These are phyloP conservation scores for Penicillium argentinense DNA, from an alignment of 495 filamentous ascomycete species.

Conservation along the genomic window DNA sequence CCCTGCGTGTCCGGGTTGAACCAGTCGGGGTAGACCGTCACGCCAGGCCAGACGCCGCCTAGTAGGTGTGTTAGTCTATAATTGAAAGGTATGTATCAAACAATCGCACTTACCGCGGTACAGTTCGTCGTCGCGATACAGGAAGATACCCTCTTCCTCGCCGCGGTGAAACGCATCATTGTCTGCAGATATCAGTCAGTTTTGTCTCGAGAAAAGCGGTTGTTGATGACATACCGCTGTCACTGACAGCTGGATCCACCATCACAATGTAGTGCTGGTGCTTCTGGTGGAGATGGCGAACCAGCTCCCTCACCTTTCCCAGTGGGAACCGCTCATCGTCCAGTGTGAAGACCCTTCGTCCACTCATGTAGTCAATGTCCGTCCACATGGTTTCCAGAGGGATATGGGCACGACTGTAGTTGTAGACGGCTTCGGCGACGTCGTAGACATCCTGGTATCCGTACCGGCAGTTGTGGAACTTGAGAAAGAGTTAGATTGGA, in stretches of 20 bases:
- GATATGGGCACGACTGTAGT: constrained; percentile 73
- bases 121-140: constrained; percentile 63
- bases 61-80: constrained; percentile 10
- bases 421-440: constrained; percentile 76
- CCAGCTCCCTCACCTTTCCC: constrained; percentile 63
- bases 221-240: constrained; percentile 29
- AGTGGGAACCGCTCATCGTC: constrained; percentile 74
- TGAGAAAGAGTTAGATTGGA: constrained; percentile 8
- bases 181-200: constrained; percentile 28
- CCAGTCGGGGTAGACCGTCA: constrained; percentile 83
- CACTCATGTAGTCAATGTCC: constrained; percentile 79
- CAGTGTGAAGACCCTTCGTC: constrained; percentile 67
- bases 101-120: constrained; percentile 54
- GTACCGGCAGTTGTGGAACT: constrained; percentile 81
- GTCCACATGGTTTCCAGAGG: constrained; percentile 91
- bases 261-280: constrained; percentile 82
- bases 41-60: constrained; percentile 82
- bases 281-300: constrained; percentile 68
- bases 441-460: constrained; percentile 77
- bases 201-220: neutral
- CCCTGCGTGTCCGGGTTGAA: constrained; percentile 63
- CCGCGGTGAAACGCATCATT: constrained; percentile 68
- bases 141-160: constrained; percentile 59
- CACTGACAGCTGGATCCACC: constrained; percentile 77
- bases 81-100: neutral